Percentiles rank a stretch among this genome's conserved stretches.
These are phyloP conservation scores for Mallotus nudiflorus DNA, from an alignment of 345 rosid species.

Conservation along the genomic window DNA sequence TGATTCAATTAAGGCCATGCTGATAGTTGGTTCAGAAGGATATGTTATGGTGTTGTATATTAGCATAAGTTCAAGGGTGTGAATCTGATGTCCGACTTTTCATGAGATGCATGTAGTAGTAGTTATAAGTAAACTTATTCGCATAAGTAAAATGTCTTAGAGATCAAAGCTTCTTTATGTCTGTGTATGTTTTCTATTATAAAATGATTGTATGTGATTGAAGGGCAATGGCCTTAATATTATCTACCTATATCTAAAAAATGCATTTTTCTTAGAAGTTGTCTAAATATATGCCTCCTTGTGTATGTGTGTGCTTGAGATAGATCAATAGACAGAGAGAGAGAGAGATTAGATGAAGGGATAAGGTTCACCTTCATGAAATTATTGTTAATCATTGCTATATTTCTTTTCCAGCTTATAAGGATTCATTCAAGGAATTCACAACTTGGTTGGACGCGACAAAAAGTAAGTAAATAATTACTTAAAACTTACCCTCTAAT, in stretches of 20 bases:
- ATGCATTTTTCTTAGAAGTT: neutral
- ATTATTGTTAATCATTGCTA: slow-evolving; percentile 9
- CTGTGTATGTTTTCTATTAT: neutral
- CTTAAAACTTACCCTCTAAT: neutral
- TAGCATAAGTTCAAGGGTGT: neutral
- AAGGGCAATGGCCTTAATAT: neutral
- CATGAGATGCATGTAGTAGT: neutral
- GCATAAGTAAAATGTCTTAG: neutral
- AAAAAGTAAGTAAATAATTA: slow-evolving; percentile 46
- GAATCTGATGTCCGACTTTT: neutral
- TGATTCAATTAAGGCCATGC: too few relatives aligned
- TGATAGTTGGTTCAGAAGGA: too few relatives aligned
- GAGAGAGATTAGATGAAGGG: neutral
- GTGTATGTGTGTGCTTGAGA: neutral
- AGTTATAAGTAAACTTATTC: neutral
- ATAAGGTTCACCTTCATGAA: neutral
- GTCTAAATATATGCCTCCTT: neutral
- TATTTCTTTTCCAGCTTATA: slow-evolving; percentile 35
- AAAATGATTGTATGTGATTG: neutral
- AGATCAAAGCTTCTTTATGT: neutral
- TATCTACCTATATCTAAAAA: neutral
- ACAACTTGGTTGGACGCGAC: slow-evolving; percentile 62
- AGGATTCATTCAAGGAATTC: slow-evolving; percentile 50
- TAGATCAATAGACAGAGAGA: too few relatives aligned
- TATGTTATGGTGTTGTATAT: too few relatives aligned